A percentile compares a stretch with the other conserved stretches of the same genome.
These are phyloP conservation scores for Thraustotheca clavata DNA, from an alignment of 352 stramenopile species.

Conservation along the genomic window DNA sequence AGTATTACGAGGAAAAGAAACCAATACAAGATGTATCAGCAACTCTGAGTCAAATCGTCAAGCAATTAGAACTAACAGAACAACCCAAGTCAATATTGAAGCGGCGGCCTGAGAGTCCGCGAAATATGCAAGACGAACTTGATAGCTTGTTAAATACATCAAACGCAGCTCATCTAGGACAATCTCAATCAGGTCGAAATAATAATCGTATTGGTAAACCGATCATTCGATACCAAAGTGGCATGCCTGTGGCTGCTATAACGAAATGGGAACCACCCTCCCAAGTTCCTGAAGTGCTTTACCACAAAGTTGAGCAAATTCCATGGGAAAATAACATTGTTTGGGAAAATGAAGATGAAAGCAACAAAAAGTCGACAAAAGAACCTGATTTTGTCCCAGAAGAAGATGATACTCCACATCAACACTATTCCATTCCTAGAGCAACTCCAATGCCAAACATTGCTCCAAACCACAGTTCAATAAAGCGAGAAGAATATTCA, in stretches of 20 bases:
- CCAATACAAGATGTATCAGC: background rate
- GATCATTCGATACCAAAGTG: slow-evolving; percentile 58
- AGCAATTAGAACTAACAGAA: background rate
- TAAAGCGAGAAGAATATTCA: slow-evolving; percentile 17
- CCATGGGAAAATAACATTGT: slow-evolving; percentile 76
- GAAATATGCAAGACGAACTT: background rate
- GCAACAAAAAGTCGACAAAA: slow-evolving; percentile 20
- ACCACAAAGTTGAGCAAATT: slow-evolving; percentile 73
- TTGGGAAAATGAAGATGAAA: slow-evolving; percentile 46
- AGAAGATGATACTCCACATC: slow-evolving; percentile 34
- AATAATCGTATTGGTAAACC: slow-evolving; percentile 47
- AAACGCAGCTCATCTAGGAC: background rate
- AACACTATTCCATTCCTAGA: background rate
- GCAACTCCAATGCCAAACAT: slow-evolving; percentile 24
- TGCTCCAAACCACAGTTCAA: slow-evolving; percentile 10
- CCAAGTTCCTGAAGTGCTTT: slow-evolving; percentile 39
- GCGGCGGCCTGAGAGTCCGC: background rate
- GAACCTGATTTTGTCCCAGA: slow-evolving; percentile 33
- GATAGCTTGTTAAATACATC: background rate
- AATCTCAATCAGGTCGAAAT: slow-evolving; percentile 12
- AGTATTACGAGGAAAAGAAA: background rate
- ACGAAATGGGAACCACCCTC: too few species aligned
- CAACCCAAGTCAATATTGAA: slow-evolving; percentile 2
- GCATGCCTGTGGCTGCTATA: slow-evolving; percentile 48
- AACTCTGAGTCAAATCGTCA: background rate